A percentile compares a stretch with the other conserved stretches of the same genome.
These are phyloP conservation scores for Trichoderma atrobrunneum DNA, from an alignment of 2,329 filamentous ascomycete species.

Conservation along the genomic window DNA sequence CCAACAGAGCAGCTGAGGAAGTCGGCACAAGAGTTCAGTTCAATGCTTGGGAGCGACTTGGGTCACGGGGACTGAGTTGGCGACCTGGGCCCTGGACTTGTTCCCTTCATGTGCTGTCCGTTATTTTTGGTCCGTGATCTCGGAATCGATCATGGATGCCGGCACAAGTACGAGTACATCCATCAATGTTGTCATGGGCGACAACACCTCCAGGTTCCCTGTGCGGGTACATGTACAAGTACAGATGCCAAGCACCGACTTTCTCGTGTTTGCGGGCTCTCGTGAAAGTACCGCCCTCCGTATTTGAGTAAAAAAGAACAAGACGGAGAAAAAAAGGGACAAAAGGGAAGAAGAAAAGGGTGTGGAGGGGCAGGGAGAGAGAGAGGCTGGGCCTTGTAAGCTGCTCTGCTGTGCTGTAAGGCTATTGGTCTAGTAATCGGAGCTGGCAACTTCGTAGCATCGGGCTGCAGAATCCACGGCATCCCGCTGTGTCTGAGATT, in stretches of 20 bases:
- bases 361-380: background rate
- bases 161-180: background rate
- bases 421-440: background rate
- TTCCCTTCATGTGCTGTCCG: background rate
- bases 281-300: background rate
- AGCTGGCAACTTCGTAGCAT: background rate
- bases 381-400: background rate
- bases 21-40: background rate
- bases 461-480: background rate
- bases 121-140: background rate
- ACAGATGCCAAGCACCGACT: background rate
- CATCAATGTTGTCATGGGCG: background rate
- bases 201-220: background rate
- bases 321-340: background rate
- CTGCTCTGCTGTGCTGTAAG: background rate
- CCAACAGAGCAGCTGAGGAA: background rate
- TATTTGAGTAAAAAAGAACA: background rate
- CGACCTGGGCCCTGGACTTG: background rate
- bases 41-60: background rate
- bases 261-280: slow-evolving; percentile 11
- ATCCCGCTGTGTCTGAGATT: background rate
- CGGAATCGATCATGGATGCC: background rate
- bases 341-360: background rate
- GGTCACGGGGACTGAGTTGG: background rate
- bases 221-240: background rate